Conservation (phyloP, 192 early-diverging fungal genomes). For the Mortierella hygrophila region DNA sequence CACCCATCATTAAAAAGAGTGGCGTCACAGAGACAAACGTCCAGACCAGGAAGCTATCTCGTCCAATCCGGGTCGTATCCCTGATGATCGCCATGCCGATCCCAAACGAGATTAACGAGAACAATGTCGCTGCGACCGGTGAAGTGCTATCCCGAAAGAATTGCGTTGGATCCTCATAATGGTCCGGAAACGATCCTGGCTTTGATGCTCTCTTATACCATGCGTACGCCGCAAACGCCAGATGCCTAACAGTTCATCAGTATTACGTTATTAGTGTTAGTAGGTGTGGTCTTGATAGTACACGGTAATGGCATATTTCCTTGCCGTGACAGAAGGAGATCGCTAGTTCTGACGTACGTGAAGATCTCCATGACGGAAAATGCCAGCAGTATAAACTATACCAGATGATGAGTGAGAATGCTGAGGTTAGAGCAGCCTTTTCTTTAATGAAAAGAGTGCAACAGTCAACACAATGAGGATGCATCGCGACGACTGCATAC, state of each 20-base stretch:
- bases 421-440: not conserved
- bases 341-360: conserved; percentile 8
- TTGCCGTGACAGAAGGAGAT: not conserved
- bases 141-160: conserved; percentile 25
- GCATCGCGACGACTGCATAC: not conserved
- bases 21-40: conserved; percentile 28
- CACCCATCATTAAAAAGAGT: conserved; percentile 21
- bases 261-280: not conserved
- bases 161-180: not conserved
- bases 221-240: conserved; percentile 19
- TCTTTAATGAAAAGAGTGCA: not conserved
- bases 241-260: conserved; percentile 21
- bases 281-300: not conserved
- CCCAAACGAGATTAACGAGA: conserved; percentile 35
- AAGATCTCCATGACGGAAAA: conserved; percentile 40
- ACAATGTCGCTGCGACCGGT: conserved; percentile 19
- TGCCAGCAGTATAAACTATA: conserved; percentile 22
- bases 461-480: too few relatives aligned
- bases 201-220: conserved; percentile 4
- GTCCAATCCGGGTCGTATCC: conserved; percentile 19
- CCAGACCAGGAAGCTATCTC: conserved; percentile 22
- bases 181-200: conserved; percentile 7
- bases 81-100: conserved; percentile 38
- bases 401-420: not conserved
- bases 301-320: not conserved